These are phyloP conservation scores for Botrytis pseudocinerea DNA, from an alignment of 2,329 filamentous ascomycete species.

Conservation along the genomic window DNA sequence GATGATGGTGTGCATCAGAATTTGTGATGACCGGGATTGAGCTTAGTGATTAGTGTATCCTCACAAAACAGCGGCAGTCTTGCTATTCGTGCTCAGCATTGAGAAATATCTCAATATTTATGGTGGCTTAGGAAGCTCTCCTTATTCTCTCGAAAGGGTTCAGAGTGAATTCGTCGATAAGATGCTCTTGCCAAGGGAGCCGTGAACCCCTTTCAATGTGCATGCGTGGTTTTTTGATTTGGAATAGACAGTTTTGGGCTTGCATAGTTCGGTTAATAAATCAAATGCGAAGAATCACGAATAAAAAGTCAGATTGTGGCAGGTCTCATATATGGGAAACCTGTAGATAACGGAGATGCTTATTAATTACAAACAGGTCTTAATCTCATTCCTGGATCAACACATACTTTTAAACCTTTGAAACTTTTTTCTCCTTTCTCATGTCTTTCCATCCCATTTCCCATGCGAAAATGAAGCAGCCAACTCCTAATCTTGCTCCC, in stretches of 20 bases:
- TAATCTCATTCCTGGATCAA: background rate
- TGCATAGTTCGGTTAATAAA: background rate
- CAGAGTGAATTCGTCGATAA: background rate
- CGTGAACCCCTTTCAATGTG: background rate
- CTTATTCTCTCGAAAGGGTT: background rate
- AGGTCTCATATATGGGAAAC: background rate
- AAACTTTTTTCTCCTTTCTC: background rate
- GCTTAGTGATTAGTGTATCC: background rate
- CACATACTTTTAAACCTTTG: background rate
- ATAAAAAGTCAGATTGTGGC: background rate
- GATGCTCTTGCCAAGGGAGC: background rate
- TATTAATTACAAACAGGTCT: background rate
- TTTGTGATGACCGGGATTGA: background rate
- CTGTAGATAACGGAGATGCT: too few species aligned
- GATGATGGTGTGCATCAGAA: background rate
- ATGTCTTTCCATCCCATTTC: background rate
- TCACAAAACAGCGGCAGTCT: background rate
- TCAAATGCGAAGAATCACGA: background rate
- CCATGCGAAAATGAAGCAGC: background rate
- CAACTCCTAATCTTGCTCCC: background rate
- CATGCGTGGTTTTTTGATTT: background rate
- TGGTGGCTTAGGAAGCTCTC: background rate
- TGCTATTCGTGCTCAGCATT: background rate
- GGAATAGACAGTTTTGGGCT: background rate
- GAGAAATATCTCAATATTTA: background rate